Conservation (phyloP, 345 rosid species). For the Rubroshorea leprosula region DNA sequence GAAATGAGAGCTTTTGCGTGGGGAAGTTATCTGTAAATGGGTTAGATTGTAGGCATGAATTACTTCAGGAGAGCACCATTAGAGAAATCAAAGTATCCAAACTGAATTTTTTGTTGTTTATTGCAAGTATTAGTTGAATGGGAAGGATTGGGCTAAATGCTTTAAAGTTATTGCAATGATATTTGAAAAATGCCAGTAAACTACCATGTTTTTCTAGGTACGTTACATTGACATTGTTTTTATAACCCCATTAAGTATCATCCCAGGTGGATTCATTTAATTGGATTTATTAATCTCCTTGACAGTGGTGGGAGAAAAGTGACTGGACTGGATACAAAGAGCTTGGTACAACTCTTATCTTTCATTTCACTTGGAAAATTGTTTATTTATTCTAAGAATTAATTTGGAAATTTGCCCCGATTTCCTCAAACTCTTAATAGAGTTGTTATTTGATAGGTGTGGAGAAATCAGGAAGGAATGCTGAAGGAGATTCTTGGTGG, state of each 20-base stretch:
- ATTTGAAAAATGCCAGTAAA: constrained; percentile 3
- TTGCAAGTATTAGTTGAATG: neutral
- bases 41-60: neutral
- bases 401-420: neutral
- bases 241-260: constrained; percentile 41
- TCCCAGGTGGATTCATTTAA: constrained; percentile 70
- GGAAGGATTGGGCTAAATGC: neutral
- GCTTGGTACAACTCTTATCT: constrained; percentile 54
- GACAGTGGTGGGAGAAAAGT: constrained; percentile 99
- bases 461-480: constrained; percentile 93
- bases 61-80: neutral
- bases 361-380: neutral
- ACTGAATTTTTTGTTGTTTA: neutral
- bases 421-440: constrained; percentile 2
- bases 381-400: neutral
- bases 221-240: constrained; percentile 30
- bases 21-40: no score
- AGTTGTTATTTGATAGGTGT: constrained; percentile 54
- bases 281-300: constrained; percentile 76
- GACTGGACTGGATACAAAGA: constrained; percentile 99
- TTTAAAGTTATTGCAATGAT: neutral
- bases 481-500: constrained; percentile 99
- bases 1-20: no score
- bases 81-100: neutral
- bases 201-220: constrained; percentile 10